Evolutionary conservation across 768 basidiomycete species (phyloP), one percentile per base, ranked within the genome.

Genomic region (Clitopilus passeckerianus): DNA sequence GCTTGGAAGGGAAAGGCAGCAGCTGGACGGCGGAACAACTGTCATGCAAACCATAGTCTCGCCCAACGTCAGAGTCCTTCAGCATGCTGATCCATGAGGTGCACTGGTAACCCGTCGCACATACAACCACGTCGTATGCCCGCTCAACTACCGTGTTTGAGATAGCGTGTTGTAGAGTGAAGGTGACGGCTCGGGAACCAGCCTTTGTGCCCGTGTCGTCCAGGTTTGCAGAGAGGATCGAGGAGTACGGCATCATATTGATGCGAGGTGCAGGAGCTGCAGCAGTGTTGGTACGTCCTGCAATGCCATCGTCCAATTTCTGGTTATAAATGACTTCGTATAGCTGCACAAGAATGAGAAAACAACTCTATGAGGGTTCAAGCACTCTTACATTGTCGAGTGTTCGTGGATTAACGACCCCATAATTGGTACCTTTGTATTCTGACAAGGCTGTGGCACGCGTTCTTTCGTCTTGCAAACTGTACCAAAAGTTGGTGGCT

Each of bases 41-140:
- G 24, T 60, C 56, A 33, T 65, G 60, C 24, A 79, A 64, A 30
- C 77, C 76, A 44, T 77, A 77, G 56, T 71, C 65, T 59, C 70
- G 68, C 23, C 71, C 76, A 58, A 81, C 61, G 43, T 67, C 68
- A 41, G 80, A 80, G 22, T 72, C 60, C 23, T 74, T 71, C 60
- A 82, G 65, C 34, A 82, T 66, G 24, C 73, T 66, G 52, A 77
- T 62, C 81, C 81, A 83, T 0, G 72, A 69, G n/a, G 74, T 70
- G 24, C 81, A 75, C 59, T 81, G 76, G 65, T 84, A 84, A 12
- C 82, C 83, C 10, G 83, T 84, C 1, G 80, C 82, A 66, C 78
- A 82, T 56, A 84, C 66, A 64, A 84, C 66, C 24, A 68, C 72
- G 64, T 84, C 80, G 67, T 83, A 84, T 23, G 66, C 66, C 34